Conservation (phyloP, 305 asterid genomes). For the Stenogyne calaminthoides region DNA sequence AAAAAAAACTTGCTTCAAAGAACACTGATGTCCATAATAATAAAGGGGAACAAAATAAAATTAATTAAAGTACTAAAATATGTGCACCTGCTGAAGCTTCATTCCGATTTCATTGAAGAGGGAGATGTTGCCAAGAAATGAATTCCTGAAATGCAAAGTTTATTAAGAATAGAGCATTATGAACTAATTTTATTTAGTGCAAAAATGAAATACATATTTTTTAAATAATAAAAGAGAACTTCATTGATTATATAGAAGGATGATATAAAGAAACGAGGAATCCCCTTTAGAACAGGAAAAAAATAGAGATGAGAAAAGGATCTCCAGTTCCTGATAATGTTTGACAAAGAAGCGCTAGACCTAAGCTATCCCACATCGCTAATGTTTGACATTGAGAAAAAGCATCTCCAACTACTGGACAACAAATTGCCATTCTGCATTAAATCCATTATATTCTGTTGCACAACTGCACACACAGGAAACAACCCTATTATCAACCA, state of each 20-base stretch:
- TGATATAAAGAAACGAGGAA: background rate
- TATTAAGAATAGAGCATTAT: slow-evolving; percentile 22
- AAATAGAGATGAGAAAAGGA: background rate
- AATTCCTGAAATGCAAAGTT: slow-evolving; percentile 57
- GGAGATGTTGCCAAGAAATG: slow-evolving; percentile 74
- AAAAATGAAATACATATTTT: background rate
- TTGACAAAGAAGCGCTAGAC: background rate
- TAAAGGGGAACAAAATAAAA: slow-evolving; percentile 19
- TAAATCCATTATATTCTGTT: background rate
- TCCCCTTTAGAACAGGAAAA: background rate
- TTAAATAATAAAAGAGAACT: background rate
- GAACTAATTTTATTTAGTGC: background rate
- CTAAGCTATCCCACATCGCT: background rate
- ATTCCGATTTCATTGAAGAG: slow-evolving; percentile 72
- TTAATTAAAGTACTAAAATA: slow-evolving; percentile 20
- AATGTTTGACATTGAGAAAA: too few species aligned
- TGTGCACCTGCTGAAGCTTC: slow-evolving; percentile 80
- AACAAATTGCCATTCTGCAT: slow-evolving; percentile 3
- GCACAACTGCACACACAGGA: slow-evolving; percentile 9
- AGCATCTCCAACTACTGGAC: background rate
- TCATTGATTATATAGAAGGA: background rate
- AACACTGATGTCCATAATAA: slow-evolving; percentile 17
- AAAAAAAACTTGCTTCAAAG: slow-evolving; percentile 11
- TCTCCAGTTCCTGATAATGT: background rate
- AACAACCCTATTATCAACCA: slow-evolving; percentile 6